A percentile compares a stretch with the other conserved stretches of the same genome.
Conservation (phyloP, 208 protist species). For the Strigomonas culicis region DNA sequence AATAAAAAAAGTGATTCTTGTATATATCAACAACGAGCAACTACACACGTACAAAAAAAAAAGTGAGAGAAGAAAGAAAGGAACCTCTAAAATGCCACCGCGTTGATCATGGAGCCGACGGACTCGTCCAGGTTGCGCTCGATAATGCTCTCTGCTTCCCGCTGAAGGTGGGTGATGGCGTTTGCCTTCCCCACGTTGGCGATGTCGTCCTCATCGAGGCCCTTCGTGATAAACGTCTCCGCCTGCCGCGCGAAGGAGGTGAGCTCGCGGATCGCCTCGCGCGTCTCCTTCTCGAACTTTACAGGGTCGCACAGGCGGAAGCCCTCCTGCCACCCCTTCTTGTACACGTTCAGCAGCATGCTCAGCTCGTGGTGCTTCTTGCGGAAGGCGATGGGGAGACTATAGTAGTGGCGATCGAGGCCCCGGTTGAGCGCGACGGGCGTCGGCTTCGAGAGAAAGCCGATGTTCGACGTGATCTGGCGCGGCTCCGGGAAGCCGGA, state of each 20-base stretch:
- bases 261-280: conserved; percentile 69
- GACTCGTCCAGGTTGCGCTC: conserved; percentile 78
- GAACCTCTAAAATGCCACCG: conserved; percentile 71
- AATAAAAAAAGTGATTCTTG: background rate
- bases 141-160: conserved; percentile 72
- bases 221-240: conserved; percentile 80
- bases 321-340: conserved; percentile 98
- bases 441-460: conserved; percentile 98
- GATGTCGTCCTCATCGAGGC: conserved; percentile 83
- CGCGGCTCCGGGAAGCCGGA: conserved; percentile 90
- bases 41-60: conserved; percentile 4
- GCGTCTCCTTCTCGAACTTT: conserved; percentile 60
- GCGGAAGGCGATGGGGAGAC: conserved; percentile 98
- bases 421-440: conserved; percentile 97
- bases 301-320: conserved; percentile 85
- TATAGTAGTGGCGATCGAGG: conserved; percentile 99
- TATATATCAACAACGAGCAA: no score
- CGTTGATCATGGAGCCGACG: conserved; percentile 87
- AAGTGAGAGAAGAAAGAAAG: conserved; percentile 8
- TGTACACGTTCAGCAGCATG: conserved; percentile 99
- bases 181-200: conserved; percentile 83
- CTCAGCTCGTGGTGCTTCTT: conserved; percentile 99
- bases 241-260: conserved; percentile 68
- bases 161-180: conserved; percentile 73
- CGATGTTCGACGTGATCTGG: conserved; percentile 99